Evolutionary conservation across 2,329 filamentous ascomycete species (phyloP), one percentile per base, ranked within the genome.

Genomic region (Verticillium dahliae): DNA sequence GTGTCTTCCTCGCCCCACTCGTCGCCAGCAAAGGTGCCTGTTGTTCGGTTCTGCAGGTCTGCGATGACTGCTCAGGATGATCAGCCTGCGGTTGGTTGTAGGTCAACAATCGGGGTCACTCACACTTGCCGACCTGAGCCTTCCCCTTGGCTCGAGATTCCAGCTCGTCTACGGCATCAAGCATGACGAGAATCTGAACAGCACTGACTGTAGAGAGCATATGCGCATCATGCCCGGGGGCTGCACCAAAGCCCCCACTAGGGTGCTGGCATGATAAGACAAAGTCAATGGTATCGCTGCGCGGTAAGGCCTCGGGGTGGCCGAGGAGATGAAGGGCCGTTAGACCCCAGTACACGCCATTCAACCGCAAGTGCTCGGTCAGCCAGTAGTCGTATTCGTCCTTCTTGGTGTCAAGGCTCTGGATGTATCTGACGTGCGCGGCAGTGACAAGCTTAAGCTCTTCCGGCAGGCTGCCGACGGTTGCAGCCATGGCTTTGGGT

Each of bases 351-450:
- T 99, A 99, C 57, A 99, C 85, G 55, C 95, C 95, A 73, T 95
- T 97, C 62, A 99, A 84, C 64, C 95, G 92, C 67, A 99, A 83
- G 74, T 99, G 95, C 76, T 99, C 94, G 14, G 95, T 99, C 72
- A 98, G 82, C 90, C 94, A 97, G 80, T 98, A 99, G 75, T 97
- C 92, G 69, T 97, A 88, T 76, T 97, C 91, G 81, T 98, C 92
- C 78, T 90, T 92, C 72, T 90, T 89, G 67, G 89, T 92, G 76
- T 99, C 92, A 68, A 99, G 83, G 71, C 90, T 91, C 76, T 96
- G 91, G 68, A 99, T 92, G 75, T 98, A 99, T 72, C 87, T 86
- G 69, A 98, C 91, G 74, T 99, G 95, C 27, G 82, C 80, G 7
- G 80, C 80, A 6, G 78, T 77, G 58, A 81, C 80, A 57, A 86